Percentiles rank a stretch among this genome's conserved stretches.
phyloP scores from a whole-genome alignment of 192 early-diverging fungal genomes.

The Podila clonocystis region DNA sequence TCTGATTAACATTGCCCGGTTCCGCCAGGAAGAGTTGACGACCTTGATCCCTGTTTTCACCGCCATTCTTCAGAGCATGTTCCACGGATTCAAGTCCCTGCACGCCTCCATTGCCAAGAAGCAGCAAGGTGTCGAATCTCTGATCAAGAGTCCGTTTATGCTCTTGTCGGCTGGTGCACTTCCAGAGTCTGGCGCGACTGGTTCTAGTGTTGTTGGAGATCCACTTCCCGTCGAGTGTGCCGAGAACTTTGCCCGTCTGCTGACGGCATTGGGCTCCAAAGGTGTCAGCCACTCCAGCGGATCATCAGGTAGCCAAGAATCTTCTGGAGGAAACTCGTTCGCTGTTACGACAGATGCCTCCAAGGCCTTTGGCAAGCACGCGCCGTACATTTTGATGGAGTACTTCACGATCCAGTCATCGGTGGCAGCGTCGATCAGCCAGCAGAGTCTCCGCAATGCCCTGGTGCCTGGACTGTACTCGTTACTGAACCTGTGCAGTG shows the following conservation, averaged over 20 bases:
- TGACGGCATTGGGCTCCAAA: slow-evolving; percentile 43
- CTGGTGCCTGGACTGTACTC: slow-evolving; percentile 66
- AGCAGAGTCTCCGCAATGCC: slow-evolving; percentile 51
- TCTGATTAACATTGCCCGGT: slow-evolving; percentile 57
- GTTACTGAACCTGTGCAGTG: slow-evolving; percentile 71
- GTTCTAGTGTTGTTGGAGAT: slow-evolving; percentile 6
- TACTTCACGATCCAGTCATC: slow-evolving; percentile 69
- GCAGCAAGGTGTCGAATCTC: slow-evolving; percentile 26
- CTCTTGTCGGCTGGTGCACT: slow-evolving; percentile 50
- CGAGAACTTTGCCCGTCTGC: slow-evolving; percentile 47
- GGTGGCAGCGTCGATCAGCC: slow-evolving; percentile 53
- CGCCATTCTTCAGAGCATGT: slow-evolving; percentile 59
- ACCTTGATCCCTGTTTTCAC: slow-evolving; percentile 62
- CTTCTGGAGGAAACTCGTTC: slow-evolving; percentile 7
- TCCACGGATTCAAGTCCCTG: slow-evolving; percentile 68
- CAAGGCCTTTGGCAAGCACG: slow-evolving; percentile 59
- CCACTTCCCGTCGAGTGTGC: slow-evolving; percentile 40
- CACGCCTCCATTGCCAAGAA: slow-evolving; percentile 58
- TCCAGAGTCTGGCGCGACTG: slow-evolving; percentile 13
- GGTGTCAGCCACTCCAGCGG: slow-evolving; percentile 8
- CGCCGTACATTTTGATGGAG: slow-evolving; percentile 60
- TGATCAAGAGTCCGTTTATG: slow-evolving; percentile 52
- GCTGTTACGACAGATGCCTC: slow-evolving; percentile 28
- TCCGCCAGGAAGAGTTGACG: slow-evolving; percentile 60
- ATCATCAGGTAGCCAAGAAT: not conserved